Percentiles rank a stretch among this genome's conserved stretches.
These are phyloP conservation scores for Epichloe elymi DNA, from an alignment of 2,329 filamentous ascomycete genomes.

Conservation along the genomic window DNA sequence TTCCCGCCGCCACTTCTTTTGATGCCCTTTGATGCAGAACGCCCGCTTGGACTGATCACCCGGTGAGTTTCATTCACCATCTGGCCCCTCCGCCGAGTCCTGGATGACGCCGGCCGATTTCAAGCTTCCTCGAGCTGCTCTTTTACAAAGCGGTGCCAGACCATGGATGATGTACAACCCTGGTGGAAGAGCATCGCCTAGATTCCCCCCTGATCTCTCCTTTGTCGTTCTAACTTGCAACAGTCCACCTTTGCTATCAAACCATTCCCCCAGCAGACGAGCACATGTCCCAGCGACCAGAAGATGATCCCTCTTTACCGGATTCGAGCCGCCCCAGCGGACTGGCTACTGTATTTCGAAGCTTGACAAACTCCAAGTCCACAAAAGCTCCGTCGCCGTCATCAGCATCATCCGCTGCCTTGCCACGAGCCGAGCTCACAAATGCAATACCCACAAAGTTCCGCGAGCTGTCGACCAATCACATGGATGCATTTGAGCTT, in stretches of 20 bases:
- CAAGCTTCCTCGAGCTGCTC: neutral
- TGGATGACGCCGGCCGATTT: neutral
- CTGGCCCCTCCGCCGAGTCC: neutral
- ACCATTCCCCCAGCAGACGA: slow-evolving; percentile 18
- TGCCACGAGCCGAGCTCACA: slow-evolving; percentile 31
- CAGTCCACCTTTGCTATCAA: slow-evolving; percentile 6
- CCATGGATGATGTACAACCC: neutral
- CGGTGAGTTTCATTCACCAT: neutral
- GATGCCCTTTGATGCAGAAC: slow-evolving; percentile 1
- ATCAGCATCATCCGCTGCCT: slow-evolving; percentile 24
- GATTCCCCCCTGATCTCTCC: neutral
- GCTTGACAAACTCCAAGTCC: slow-evolving; percentile 42
- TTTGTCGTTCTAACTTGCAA: neutral
- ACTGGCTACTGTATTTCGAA: slow-evolving; percentile 51
- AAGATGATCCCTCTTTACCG: slow-evolving; percentile 41
- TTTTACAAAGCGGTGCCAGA: neutral
- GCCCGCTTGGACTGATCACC: neutral
- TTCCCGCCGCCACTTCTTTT: neutral
- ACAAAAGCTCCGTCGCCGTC: slow-evolving; percentile 35
- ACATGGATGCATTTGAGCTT: slow-evolving; percentile 40
- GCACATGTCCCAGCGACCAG: slow-evolving; percentile 47
- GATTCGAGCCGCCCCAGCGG: slow-evolving; percentile 43
- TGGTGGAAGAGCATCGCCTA: neutral
- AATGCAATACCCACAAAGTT: slow-evolving; percentile 27
- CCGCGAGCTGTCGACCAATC: slow-evolving; percentile 34